phyloP scores from a whole-genome alignment of 495 filamentous ascomycete species.

The Penicillium cinerascens region DNA sequence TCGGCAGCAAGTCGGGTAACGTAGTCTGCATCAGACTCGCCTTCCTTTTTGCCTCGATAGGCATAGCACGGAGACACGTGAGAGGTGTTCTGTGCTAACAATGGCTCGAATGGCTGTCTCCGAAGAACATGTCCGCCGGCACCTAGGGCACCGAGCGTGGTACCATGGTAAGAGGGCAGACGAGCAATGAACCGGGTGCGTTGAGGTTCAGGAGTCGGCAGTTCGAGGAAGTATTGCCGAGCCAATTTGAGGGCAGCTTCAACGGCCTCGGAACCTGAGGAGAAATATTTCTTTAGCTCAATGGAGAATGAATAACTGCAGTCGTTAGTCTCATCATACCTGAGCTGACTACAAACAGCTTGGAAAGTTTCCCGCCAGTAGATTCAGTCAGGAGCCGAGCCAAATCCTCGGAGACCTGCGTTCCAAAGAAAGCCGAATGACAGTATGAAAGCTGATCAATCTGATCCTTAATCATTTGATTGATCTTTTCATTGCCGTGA shows the following conservation, averaged over 20 bases:
- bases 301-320: background rate
- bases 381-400: conserved; percentile 42
- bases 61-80: conserved; percentile 68
- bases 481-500: conserved; percentile 45
- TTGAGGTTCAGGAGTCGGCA: conserved; percentile 41
- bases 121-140: conserved; percentile 61
- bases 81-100: conserved; percentile 58
- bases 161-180: conserved; percentile 71
- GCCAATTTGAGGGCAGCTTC: conserved; percentile 66
- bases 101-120: conserved; percentile 61
- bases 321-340: conserved; percentile 39
- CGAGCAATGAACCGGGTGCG: conserved; percentile 63
- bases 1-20: conserved; percentile 61
- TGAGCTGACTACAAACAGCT: conserved; percentile 50
- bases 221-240: conserved; percentile 60
- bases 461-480: conserved; percentile 46
- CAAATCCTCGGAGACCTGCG: conserved; percentile 44
- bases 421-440: conserved; percentile 51
- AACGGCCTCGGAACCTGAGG: conserved; percentile 64
- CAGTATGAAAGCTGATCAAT: conserved; percentile 50
- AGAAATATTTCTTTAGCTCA: background rate
- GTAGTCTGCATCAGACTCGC: conserved; percentile 47
- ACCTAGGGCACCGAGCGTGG: conserved; percentile 63
- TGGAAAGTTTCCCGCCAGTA: conserved; percentile 43
- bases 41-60: conserved; percentile 52